Conservation (phyloP, 1,139 yeast species). For the Ogataea hybrid region DNA sequence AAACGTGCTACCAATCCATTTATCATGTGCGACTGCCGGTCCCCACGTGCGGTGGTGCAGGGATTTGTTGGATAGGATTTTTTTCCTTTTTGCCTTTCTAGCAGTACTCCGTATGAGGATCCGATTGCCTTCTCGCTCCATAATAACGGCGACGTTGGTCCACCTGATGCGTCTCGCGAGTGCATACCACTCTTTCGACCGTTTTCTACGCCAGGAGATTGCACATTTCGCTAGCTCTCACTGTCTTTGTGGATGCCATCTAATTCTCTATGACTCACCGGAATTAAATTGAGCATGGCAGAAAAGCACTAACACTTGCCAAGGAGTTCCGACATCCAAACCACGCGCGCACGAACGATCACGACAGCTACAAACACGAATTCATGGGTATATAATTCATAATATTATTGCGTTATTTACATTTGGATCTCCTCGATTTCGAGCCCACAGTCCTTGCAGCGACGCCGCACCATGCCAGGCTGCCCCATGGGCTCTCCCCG, state of each 20-base stretch:
- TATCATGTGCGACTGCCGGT: too few species aligned
- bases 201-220: conserved; percentile 16
- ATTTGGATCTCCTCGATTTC: conserved; percentile 69
- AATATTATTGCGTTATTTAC: conserved; percentile 15
- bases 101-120: conserved; percentile 13
- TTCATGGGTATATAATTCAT: not conserved
- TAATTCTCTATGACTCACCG: conserved; percentile 14
- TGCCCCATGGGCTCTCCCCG: conserved; percentile 46
- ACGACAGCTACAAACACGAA: not conserved
- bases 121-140: conserved; percentile 20
- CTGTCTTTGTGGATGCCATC: conserved; percentile 21
- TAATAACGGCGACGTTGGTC: conserved; percentile 20
- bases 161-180: conserved; percentile 23
- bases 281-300: conserved; percentile 3
- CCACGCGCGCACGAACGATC: not conserved
- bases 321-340: not conserved
- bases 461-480: conserved; percentile 46
- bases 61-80: not conserved
- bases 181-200: conserved; percentile 21
- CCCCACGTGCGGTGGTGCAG: conserved; percentile 1
- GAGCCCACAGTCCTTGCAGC: conserved; percentile 83
- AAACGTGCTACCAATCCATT: not conserved
- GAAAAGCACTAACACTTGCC: not conserved
- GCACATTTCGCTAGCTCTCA: conserved; percentile 12
- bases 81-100: not conserved